Conservation (phyloP, 306 rosid species). For the Rosa chinensis region DNA sequence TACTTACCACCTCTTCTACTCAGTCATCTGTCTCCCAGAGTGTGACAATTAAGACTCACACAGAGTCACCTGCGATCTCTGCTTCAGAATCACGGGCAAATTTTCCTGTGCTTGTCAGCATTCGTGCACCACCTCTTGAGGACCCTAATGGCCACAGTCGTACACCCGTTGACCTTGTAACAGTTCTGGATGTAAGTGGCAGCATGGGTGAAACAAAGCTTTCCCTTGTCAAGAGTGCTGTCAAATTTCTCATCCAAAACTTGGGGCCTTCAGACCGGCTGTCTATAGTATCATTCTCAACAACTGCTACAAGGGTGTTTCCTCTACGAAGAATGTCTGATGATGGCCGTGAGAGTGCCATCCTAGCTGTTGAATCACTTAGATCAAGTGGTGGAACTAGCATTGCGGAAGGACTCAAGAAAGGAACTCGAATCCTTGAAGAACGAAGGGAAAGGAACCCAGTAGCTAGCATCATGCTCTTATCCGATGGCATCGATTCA, state of each 20-base stretch:
- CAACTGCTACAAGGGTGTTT: slow-evolving; percentile 20
- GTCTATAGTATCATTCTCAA: slow-evolving; percentile 32
- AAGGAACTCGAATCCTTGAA: slow-evolving; percentile 30
- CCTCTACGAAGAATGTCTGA: slow-evolving; percentile 32
- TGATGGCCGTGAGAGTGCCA: slow-evolving; percentile 11
- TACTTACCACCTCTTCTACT: not conserved
- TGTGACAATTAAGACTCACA: not conserved
- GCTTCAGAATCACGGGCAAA: not conserved
- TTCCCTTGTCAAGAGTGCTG: slow-evolving; percentile 23
- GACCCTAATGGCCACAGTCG: not conserved
- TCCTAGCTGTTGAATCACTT: not conserved
- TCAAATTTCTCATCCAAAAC: slow-evolving; percentile 33
- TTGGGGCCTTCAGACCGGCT: slow-evolving; percentile 36
- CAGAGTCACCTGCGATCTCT: slow-evolving; percentile 6
- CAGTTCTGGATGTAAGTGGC: slow-evolving; percentile 37
- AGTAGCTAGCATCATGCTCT: slow-evolving; percentile 34
- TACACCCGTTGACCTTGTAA: slow-evolving; percentile 35
- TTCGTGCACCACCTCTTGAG: slow-evolving; percentile 9
- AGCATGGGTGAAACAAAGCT: slow-evolving; percentile 35
- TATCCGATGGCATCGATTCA: slow-evolving; percentile 35
- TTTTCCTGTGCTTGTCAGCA: slow-evolving; percentile 11
- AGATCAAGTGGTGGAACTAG: slow-evolving; percentile 6
- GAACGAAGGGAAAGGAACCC: slow-evolving; percentile 29
- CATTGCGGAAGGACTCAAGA: slow-evolving; percentile 28
- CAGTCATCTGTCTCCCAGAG: not conserved